Evolutionary conservation across 768 basidiomycete species (phyloP), one percentile per base, ranked within the genome.

Genomic region (Hydnum rufescens): DNA sequence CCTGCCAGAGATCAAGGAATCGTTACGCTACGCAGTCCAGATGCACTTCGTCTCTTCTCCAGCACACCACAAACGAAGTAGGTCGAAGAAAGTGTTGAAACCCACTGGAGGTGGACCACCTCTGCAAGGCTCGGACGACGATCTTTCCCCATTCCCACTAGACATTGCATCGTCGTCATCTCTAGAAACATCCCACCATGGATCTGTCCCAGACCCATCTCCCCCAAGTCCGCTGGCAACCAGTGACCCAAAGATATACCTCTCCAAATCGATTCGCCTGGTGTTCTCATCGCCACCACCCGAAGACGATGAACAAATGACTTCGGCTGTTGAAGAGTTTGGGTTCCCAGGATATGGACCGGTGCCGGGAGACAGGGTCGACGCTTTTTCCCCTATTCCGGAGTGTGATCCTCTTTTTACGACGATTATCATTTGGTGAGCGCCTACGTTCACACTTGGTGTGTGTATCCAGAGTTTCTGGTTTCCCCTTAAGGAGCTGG

Each of bases 21-120:
- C 31, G 3, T 51, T 65, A 3, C 53, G 62, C 3, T 64, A 61
- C 39, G 63, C 64, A 25, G 59, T 61, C 3, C 57, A 60, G 23
- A 44, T 65, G 8, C 60, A 62, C 8, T 63, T 65, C 53, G 65
- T 64, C 53, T 59, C 59, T 18, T 60, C 61, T 22, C 56, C 62
- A 0, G n/a, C 32, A 19, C 44, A 16, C 4, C 42, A 16, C 52
- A 22, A 3, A 32, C 2, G 32, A 3, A 51, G 50, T 13, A 55
- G 48, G 19, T 25, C 28, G 16, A 46, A 39, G 23, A 49, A 22
- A 16, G 53, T 4, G 32, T 23, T 22, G 36, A 31, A 52, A 23
- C 6, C 2, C 16, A 2, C 0, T 4, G 5, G 6, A 19, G 50
- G 22, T 48, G 4, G 19, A 19, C 18, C 13, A 29, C 53, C 8